Evolutionary conservation across 768 basidiomycete species (phyloP), one percentile per base, ranked within the genome.

Genomic region (Boletus rex-veris): DNA sequence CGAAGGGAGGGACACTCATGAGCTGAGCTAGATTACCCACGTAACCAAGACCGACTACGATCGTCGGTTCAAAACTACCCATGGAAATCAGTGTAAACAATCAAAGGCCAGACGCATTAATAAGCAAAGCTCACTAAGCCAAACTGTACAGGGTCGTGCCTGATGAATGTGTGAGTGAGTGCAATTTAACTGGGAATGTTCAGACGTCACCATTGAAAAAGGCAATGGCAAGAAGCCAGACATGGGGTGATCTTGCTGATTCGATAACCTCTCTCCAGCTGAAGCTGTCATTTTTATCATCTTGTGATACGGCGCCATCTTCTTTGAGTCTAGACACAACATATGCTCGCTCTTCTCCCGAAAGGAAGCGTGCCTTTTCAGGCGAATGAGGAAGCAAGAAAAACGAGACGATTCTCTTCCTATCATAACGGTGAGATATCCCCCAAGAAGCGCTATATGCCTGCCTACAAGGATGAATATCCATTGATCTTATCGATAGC

Each of bases 11-110:
- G 3, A 86, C 85, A 14, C 79, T 83, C 76, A 84, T 80, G 3
- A 88, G 73, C 61, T 87, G 84, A 11, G 82, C 80, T 21, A 72
- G 66, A 31, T 79, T 73, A 0, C 77, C 75, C 3, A 75, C 75
- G 64, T 78, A 85, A 18, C 85, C 85, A 3, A 87, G 75, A 16
- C 75, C 73, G 30, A 79, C 73, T 10, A n/a, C n/a, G n/a, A n/a
- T n/a, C n/a, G n/a, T n/a, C n/a, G n/a, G 89, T 8, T 82, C 73
- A 69, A 92, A 90, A 59, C 88, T 82, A 44, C 49, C 56, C 40
- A 71, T 60, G 45, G 30, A 45, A 40, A 48, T 51, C 15, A 33
- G 79, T 72, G 16, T 75, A 15, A 24, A 4, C 21, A 24, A 24
- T 24, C 21, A 24, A 24, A 24, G 37, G 72, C 45, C 12, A 16